A percentile compares a stretch with the other conserved stretches of the same genome.
Evolutionary conservation across 192 early-diverging fungal species (phyloP).

Genomic region (Pecoramyces ruminantium): DNA sequence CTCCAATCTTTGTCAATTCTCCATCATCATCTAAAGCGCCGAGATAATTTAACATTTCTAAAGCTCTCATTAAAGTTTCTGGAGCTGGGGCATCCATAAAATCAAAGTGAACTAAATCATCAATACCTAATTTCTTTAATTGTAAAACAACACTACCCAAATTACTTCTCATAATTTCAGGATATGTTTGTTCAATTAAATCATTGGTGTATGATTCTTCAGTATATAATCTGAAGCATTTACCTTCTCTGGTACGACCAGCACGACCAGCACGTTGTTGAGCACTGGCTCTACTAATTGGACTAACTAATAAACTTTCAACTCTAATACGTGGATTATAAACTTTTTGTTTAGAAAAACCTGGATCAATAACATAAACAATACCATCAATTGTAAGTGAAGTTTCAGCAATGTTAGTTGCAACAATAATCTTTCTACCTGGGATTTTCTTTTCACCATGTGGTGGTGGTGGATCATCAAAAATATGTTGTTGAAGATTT

Average conservation of each 20-base stretch:
- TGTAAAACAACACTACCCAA: constrained; percentile 91
- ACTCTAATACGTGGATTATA: constrained; percentile 96
- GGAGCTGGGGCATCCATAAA: constrained; percentile 99
- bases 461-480: constrained; percentile 73
- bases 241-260: constrained; percentile 92
- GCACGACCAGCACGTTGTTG: constrained; percentile 97
- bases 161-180: constrained; percentile 94
- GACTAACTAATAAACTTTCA: constrained; percentile 84
- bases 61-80: constrained; percentile 92
- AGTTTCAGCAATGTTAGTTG: constrained; percentile 97
- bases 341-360: constrained; percentile 97
- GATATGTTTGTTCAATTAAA: constrained; percentile 91
- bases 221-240: constrained; percentile 95
- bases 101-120: constrained; percentile 97
- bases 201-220: constrained; percentile 92
- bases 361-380: constrained; percentile 96
- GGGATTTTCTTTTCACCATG: constrained; percentile 59
- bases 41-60: constrained; percentile 92
- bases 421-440: constrained; percentile 88
- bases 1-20: constrained; percentile 67
- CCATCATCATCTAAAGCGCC: constrained; percentile 92
- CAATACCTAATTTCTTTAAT: constrained; percentile 90
- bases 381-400: constrained; percentile 97
- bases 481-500: constrained; percentile 79
- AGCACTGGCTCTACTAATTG: constrained; percentile 87